Conservation (phyloP, 345 rosid genomes). For the Eutrema heterophyllum region DNA sequence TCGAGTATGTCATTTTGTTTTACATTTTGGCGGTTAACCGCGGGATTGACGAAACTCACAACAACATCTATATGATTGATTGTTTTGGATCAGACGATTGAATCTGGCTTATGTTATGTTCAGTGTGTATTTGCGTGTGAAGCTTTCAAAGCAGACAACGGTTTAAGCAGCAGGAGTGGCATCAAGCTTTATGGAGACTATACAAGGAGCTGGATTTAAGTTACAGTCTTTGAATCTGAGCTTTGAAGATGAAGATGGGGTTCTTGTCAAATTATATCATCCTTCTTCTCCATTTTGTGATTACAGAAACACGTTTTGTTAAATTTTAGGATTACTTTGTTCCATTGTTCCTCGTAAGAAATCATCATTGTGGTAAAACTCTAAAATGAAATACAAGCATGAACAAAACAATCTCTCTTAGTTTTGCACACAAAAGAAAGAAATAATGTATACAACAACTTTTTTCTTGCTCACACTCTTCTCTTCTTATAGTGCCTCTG, state of each 20-base stretch:
- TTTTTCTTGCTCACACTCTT: too few species aligned
- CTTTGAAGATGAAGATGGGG: constrained; percentile 71
- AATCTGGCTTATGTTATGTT: neutral
- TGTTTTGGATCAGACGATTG: neutral
- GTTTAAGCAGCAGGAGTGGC: constrained; percentile 89
- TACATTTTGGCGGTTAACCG: neutral
- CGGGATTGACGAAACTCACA: neutral
- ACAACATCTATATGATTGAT: neutral
- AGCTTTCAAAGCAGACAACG: constrained; percentile 75
- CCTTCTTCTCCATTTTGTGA: neutral
- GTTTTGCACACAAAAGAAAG: too few species aligned
- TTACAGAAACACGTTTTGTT: constrained; percentile 11
- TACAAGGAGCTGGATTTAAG: constrained; percentile 89
- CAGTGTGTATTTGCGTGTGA: constrained; percentile 17
- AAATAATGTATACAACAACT: too few species aligned
- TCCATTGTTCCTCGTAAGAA: constrained; percentile 5
- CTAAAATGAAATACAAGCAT: too few species aligned
- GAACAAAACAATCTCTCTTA: too few species aligned
- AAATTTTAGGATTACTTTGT: neutral
- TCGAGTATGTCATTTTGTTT: neutral
- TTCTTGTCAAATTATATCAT: constrained; percentile 19
- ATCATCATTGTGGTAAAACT: constrained; percentile 7
- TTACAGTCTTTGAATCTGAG: constrained; percentile 83
- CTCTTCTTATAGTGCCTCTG: too few species aligned
- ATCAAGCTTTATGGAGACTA: constrained; percentile 69